A percentile compares a stretch with the other conserved stretches of the same genome.
Evolutionary conservation across 2,329 filamentous ascomycete species (phyloP).

Genomic region (Thielaviopsis euricoi): DNA sequence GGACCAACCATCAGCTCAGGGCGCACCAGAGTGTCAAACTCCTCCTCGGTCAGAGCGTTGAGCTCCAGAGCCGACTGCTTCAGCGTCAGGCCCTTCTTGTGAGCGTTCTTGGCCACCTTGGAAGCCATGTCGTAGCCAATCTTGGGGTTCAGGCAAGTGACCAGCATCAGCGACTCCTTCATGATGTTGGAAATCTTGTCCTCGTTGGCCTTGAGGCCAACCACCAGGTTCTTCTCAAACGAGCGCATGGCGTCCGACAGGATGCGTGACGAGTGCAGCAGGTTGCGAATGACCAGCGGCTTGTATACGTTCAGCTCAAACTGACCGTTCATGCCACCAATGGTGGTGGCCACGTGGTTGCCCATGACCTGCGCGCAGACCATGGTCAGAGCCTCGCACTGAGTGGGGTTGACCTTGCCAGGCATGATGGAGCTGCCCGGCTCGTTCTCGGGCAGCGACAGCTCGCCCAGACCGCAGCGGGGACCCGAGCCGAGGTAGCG

Average conservation of each 20-base stretch:
- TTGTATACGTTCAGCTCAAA: constrained; percentile 99
- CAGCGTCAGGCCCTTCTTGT: constrained; percentile 91
- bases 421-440: constrained; percentile 98
- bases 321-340: constrained; percentile 93
- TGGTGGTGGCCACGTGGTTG: constrained; percentile 84
- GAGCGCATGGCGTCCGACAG: constrained; percentile 85
- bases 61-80: constrained; percentile 92
- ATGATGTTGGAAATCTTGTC: constrained; percentile 77
- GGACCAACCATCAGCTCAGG: constrained; percentile 93
- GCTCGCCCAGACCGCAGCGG: constrained; percentile 86
- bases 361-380: constrained; percentile 95
- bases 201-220: constrained; percentile 82
- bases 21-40: constrained; percentile 78
- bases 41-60: constrained; percentile 69
- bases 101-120: constrained; percentile 95
- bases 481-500: constrained; percentile 92
- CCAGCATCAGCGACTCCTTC: constrained; percentile 97
- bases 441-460: constrained; percentile 92
- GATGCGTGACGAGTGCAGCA: constrained; percentile 80
- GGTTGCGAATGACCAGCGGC: constrained; percentile 85
- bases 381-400: constrained; percentile 97
- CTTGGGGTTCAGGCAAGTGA: constrained; percentile 92
- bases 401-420: constrained; percentile 97
- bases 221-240: constrained; percentile 86
- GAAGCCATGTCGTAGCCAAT: constrained; percentile 96